These are phyloP conservation scores for Ogataea glucozyma DNA, from an alignment of 805 yeast species.

Conservation along the genomic window DNA sequence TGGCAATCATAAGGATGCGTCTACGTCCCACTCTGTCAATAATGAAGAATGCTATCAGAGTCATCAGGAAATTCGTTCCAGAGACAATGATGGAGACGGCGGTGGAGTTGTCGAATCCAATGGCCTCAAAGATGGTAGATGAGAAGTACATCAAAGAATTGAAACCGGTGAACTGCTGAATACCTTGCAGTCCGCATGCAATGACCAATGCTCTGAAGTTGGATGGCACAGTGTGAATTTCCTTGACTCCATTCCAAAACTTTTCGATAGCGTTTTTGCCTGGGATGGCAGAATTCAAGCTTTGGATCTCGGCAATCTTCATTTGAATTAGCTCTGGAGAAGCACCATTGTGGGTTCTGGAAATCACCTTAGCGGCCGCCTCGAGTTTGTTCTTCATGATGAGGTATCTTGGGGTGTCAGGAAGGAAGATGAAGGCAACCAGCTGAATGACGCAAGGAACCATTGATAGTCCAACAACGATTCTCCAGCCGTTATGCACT, in stretches of 20 bases:
- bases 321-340: conserved; percentile 62
- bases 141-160: conserved; percentile 95
- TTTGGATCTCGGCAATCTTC: conserved; percentile 66
- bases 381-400: conserved; percentile 68
- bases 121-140: conserved; percentile 85
- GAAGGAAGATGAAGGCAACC: conserved; percentile 76
- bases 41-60: conserved; percentile 79
- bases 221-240: conserved; percentile 67
- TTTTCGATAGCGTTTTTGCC: conserved; percentile 50
- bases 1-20: conserved; percentile 69
- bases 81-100: conserved; percentile 93
- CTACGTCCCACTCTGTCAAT: conserved; percentile 91
- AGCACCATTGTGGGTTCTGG: conserved; percentile 62
- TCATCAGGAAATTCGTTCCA: conserved; percentile 90
- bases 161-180: conserved; percentile 96
- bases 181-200: conserved; percentile 92
- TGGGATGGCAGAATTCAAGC: conserved; percentile 45
- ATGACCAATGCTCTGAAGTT: conserved; percentile 87
- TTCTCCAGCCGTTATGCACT: conserved; percentile 87
- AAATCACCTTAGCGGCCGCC: conserved; percentile 66
- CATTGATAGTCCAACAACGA: conserved; percentile 85
- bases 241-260: conserved; percentile 60
- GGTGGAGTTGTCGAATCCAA: conserved; percentile 87
- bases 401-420: conserved; percentile 93
- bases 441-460: conserved; percentile 84